Base-by-base conservation (phyloP, 2,329 filamentous ascomycete genomes). In the Penicillium sp. region DNA sequence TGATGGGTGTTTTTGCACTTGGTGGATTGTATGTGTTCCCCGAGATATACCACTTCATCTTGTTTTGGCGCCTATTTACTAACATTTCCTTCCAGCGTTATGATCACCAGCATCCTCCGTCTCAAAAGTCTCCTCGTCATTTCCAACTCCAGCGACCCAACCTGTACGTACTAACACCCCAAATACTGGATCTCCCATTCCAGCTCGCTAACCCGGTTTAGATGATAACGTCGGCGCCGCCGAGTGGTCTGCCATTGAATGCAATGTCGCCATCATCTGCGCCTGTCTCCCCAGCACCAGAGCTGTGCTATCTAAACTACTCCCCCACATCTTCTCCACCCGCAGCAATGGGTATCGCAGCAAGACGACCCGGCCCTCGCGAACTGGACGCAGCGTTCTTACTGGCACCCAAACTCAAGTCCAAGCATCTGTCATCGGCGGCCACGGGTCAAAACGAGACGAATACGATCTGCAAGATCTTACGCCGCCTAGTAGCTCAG, bases 171-270 rank as follows among this genome's bases (percentile, higher is more conserved):
- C 2, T n/a, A 27, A 23, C 9, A 13, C 3, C 36, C 15, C 18
- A 26, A 20, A 43, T 26, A 20, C 7, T 2, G 12, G 26, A 17
- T 13, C 8, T 15, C 9, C 6, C 3, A 21, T 4, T n/a, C 10
- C 18, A 37, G 3, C 18, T 36, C 2, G 2, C 18, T 26, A 17
- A 34, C 4, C 21, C 20, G 5, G 8, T 24, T 9, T 27, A 69
- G 67, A 64, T 23, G 64, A 69, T 49, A 69, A 69, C 34, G 54
- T 69, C 26, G 64, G 65, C 15, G 71, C 75, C 27, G 76, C 77
- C 55, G 71, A 72, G 41, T 76, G 73, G 73, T 75, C 72, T 8
- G 66, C 72, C 12, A 64, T 75, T 30, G 73, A 76, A 63, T 68
- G 71, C 54, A 75, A 75, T 36, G 63, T 73, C 44, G 72, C 68